These are phyloP conservation scores for Termitomyces sp. DNA, from an alignment of 768 basidiomycete genomes.

Conservation along the genomic window DNA sequence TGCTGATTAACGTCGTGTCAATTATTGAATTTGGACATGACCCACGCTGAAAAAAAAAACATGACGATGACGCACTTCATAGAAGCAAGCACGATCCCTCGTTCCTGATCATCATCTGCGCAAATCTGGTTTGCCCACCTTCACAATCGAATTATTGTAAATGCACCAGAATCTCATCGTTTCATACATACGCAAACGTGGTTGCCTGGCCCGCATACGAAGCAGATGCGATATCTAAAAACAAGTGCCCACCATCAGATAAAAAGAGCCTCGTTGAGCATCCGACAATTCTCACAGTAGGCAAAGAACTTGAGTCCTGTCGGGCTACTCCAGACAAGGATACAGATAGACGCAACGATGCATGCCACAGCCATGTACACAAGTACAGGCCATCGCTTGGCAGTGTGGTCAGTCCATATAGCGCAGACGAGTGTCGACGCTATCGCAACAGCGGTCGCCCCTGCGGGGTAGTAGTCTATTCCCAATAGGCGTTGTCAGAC, in stretches of 20 bases:
- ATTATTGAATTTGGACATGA: background rate
- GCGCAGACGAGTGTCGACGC: constrained; percentile 59
- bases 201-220: constrained; percentile 74
- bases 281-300: constrained; percentile 46
- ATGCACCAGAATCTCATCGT: background rate
- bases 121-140: constrained; percentile 82
- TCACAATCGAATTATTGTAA: background rate
- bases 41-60: background rate
- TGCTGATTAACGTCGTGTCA: constrained; percentile 29
- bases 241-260: background rate
- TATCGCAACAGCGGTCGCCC: constrained; percentile 61
- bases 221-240: constrained; percentile 52
- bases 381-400: constrained; percentile 57
- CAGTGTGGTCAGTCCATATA: constrained; percentile 56
- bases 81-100: constrained; percentile 63
- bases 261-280: background rate
- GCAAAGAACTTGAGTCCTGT: constrained; percentile 69
- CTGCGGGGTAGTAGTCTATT: constrained; percentile 48
- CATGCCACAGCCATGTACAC: constrained; percentile 57
- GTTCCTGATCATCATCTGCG: constrained; percentile 64
- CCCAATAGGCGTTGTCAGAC: background rate
- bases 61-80: constrained; percentile 52
- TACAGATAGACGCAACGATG: constrained; percentile 48
- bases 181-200: constrained; percentile 56
- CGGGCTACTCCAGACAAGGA: constrained; percentile 59